These are phyloP conservation scores for Chalciporus piperatus DNA, from an alignment of 768 basidiomycete genomes.

Conservation along the genomic window DNA sequence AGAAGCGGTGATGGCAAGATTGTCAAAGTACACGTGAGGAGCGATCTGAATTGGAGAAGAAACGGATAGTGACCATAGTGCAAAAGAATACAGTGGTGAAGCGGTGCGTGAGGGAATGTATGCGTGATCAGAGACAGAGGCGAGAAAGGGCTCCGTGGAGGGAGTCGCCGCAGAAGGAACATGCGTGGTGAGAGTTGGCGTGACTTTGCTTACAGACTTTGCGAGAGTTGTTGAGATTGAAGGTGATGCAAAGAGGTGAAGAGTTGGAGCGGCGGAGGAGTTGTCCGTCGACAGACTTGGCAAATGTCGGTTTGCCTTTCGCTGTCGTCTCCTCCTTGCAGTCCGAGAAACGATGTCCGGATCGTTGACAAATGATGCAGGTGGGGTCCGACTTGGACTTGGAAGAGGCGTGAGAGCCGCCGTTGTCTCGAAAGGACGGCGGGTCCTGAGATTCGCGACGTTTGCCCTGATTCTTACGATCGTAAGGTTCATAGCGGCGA, in stretches of 20 bases:
- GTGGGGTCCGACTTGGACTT: background rate
- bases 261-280: background rate
- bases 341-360: background rate
- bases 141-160: background rate
- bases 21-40: background rate
- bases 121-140: background rate
- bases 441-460: too few species aligned
- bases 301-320: slow-evolving; percentile 2
- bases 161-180: background rate
- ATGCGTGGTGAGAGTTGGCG: background rate
- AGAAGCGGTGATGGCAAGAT: too few species aligned
- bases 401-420: background rate
- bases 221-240: background rate
- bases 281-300: background rate
- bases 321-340: background rate
- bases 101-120: too few species aligned
- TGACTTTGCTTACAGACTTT: too few species aligned
- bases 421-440: background rate
- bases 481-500: too few species aligned
- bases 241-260: background rate
- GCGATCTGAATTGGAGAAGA: background rate
- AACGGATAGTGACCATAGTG: background rate
- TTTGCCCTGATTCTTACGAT: too few species aligned
- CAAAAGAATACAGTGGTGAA: too few species aligned
- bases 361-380: background rate